A percentile compares a stretch with the other conserved stretches of the same genome.
Conservation (phyloP, 2,329 filamentous ascomycete species). For the Stagonosporopsis vannaccii region DNA sequence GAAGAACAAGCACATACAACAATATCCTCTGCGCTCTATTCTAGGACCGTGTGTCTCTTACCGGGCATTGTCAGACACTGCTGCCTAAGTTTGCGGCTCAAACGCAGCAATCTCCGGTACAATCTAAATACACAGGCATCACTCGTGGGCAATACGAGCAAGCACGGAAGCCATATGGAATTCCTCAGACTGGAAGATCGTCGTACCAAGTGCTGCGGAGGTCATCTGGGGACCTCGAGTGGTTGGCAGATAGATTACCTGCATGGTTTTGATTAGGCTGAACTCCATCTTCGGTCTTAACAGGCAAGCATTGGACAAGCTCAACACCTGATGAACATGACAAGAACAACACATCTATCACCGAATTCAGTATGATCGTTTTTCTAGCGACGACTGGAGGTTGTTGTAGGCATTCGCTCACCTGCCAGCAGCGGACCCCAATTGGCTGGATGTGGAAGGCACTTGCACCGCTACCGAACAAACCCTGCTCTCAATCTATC, state of each 20-base stretch:
- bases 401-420: not conserved
- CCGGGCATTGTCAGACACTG: not conserved
- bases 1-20: too few relatives aligned
- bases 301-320: constrained; percentile 4
- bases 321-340: constrained; percentile 8
- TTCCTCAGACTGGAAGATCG: not conserved
- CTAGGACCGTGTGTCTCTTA: too few relatives aligned
- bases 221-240: constrained; percentile 22
- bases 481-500: constrained; percentile 14
- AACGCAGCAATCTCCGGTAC: constrained; percentile 5
- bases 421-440: not conserved
- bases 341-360: not conserved
- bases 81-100: constrained; percentile 8
- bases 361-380: not conserved
- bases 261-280: constrained; percentile 39
- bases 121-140: not conserved
- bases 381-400: not conserved
- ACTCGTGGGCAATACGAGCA: not conserved
- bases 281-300: constrained; percentile 25
- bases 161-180: constrained; percentile 8
- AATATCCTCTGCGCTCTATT: too few relatives aligned
- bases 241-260: constrained; percentile 37
- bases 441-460: not conserved
- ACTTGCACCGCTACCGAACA: constrained; percentile 9
- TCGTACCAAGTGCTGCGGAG: not conserved